Percentiles rank a stretch among this genome's conserved stretches.
Conservation (phyloP, 148 eudicot genomes). For the Vaccinium macrocarpon region DNA sequence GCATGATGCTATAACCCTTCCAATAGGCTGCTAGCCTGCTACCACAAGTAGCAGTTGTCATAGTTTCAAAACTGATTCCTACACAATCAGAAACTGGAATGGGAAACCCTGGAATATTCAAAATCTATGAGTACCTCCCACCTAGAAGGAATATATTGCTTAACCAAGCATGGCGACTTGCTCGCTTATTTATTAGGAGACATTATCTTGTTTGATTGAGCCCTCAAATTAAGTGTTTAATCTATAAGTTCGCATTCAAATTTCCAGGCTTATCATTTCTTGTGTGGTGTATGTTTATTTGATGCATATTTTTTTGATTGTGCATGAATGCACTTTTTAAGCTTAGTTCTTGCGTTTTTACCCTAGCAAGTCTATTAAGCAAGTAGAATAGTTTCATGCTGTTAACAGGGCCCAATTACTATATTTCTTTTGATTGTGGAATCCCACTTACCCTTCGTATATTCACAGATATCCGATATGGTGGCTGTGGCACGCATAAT, state of each 20-base stretch:
- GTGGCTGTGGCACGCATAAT: slow-evolving; percentile 87
- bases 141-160: background rate
- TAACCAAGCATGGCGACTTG: background rate
- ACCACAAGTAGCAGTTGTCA: background rate
- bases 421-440: background rate
- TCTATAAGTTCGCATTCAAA: background rate
- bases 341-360: background rate
- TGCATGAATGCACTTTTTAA: background rate
- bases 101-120: background rate
- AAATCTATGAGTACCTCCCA: background rate
- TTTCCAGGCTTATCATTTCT: background rate
- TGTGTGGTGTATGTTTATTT: background rate
- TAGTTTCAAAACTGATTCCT: background rate
- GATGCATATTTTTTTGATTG: background rate
- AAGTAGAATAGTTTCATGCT: background rate
- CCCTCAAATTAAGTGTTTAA: background rate
- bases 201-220: slow-evolving; percentile 3
- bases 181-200: background rate
- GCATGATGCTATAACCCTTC: background rate
- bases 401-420: background rate
- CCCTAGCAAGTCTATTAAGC: background rate
- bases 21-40: background rate
- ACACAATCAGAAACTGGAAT: background rate
- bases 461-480: slow-evolving; percentile 83
- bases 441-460: slow-evolving; percentile 1